phyloP scores from a whole-genome alignment of 768 basidiomycete genomes.

The Xerocomus brunneocitrinus region DNA sequence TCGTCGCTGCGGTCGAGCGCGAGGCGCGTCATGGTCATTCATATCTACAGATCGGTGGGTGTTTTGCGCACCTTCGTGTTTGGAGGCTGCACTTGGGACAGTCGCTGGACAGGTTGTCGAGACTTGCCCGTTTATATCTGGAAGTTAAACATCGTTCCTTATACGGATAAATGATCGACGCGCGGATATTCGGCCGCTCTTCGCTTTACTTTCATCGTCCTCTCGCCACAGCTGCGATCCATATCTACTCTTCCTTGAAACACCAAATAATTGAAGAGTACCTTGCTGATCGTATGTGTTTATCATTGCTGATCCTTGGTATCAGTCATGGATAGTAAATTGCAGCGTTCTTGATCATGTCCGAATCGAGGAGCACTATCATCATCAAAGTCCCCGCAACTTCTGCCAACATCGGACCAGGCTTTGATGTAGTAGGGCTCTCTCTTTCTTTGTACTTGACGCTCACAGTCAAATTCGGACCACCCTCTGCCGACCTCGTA shows the following conservation, averaged over 20 bases:
- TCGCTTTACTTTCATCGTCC: neutral
- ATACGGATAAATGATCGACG: constrained; percentile 14
- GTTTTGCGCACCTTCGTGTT: neutral
- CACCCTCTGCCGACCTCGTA: constrained; percentile 46
- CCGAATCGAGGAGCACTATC: constrained; percentile 34
- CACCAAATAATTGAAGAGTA: too few relatives aligned
- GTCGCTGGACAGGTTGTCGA: constrained; percentile 73
- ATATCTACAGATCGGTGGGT: constrained; percentile 72
- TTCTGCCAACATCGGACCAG: constrained; percentile 97
- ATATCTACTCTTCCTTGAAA: too few relatives aligned
- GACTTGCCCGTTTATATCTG: constrained; percentile 60
- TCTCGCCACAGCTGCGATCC: neutral
- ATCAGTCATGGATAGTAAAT: neutral
- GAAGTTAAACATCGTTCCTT: constrained; percentile 1
- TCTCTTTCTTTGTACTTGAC: constrained; percentile 85
- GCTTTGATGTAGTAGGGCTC: constrained; percentile 99
- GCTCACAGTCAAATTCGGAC: constrained; percentile 53
- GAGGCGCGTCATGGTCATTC: constrained; percentile 73
- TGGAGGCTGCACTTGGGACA: constrained; percentile 25
- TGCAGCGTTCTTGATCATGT: constrained; percentile 19
- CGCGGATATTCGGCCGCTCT: neutral
- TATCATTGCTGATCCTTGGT: neutral
- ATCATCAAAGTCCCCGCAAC: constrained; percentile 91
- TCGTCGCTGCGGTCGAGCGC: constrained; percentile 67
- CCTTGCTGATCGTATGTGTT: constrained; percentile 4